A percentile compares a stretch with the other conserved stretches of the same genome.
Conservation (phyloP, 495 filamentous ascomycete genomes). For the Xylaria curta region DNA sequence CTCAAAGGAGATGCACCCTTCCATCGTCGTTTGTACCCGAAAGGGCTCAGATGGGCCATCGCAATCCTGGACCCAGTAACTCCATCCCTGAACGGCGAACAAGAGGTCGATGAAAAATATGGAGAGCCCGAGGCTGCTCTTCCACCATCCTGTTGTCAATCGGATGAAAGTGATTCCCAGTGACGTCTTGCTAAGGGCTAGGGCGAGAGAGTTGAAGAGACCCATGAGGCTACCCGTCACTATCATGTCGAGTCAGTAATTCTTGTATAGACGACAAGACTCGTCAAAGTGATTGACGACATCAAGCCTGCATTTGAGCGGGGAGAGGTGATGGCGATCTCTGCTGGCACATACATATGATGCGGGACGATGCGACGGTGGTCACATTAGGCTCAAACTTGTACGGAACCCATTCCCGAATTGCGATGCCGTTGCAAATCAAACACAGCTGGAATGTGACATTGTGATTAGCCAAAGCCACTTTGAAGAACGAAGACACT, state of each 20-base stretch:
- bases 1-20: conserved; percentile 20
- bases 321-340: neutral
- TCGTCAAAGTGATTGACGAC: neutral
- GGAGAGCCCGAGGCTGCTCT: conserved; percentile 8
- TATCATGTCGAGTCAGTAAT: conserved; percentile 3
- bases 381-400: conserved; percentile 28
- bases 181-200: conserved; percentile 25
- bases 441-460: neutral
- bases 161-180: conserved; percentile 25
- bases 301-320: neutral
- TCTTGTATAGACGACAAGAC: too few species aligned
- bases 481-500: neutral
- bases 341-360: conserved; percentile 13
- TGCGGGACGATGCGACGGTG: neutral
- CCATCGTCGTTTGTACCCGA: neutral
- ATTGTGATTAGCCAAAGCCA: neutral
- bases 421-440: conserved; percentile 12
- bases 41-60: conserved; percentile 18
- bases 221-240: conserved; percentile 28
- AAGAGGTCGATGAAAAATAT: conserved; percentile 20
- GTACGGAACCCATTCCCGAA: conserved; percentile 21
- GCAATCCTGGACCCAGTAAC: conserved; percentile 30
- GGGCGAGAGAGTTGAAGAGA: conserved; percentile 25
- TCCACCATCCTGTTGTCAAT: conserved; percentile 25
- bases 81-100: conserved; percentile 24